These are phyloP conservation scores for Entophlyctis luteolus DNA, from an alignment of 192 early-diverging fungal species.

Conservation along the genomic window DNA sequence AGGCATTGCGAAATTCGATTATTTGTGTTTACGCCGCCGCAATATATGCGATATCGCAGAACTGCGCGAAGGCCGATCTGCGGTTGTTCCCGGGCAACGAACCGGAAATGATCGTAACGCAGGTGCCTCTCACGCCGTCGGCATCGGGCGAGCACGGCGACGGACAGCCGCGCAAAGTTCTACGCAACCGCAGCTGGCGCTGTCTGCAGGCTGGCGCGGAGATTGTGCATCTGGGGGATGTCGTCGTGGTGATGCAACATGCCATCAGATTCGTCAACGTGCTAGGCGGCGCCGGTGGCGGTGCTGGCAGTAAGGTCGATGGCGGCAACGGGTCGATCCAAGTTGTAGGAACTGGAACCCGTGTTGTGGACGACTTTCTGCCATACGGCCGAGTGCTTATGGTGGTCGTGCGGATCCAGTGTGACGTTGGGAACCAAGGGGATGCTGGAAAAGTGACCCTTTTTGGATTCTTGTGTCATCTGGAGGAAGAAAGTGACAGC, in stretches of 20 bases:
- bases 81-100: neutral
- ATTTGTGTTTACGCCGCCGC: too few relatives aligned
- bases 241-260: neutral
- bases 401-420: conserved; percentile 13
- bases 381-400: neutral
- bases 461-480: conserved; percentile 16
- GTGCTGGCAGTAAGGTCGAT: neutral
- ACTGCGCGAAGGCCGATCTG: neutral
- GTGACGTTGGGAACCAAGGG: neutral
- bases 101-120: neutral
- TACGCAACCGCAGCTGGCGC: neutral
- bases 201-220: neutral
- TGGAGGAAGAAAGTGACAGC: conserved; percentile 1
- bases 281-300: neutral
- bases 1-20: too few relatives aligned
- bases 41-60: neutral
- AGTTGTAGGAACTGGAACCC: neutral
- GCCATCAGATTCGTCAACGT: neutral
- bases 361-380: neutral
- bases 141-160: neutral
- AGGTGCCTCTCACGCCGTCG: neutral
- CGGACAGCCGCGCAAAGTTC: neutral
- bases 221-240: neutral
- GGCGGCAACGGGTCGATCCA: neutral
- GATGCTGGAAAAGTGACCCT: neutral